Conservation (phyloP, 1,139 yeast species). For the Geotrichum europaeum region DNA sequence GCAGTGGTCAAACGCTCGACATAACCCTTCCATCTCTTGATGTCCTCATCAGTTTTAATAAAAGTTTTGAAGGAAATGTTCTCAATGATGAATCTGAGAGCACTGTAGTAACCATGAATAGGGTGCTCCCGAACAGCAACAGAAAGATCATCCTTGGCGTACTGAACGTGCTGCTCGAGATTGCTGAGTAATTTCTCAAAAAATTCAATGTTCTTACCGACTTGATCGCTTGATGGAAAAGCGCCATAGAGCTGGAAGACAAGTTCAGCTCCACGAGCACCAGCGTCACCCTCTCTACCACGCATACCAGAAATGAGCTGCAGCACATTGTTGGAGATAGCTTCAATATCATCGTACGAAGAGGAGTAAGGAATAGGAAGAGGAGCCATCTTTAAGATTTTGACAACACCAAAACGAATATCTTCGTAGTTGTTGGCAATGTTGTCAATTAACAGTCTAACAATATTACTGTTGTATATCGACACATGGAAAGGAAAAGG, state of each 20-base stretch:
- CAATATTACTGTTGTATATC: slow-evolving; percentile 39
- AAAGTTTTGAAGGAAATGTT: slow-evolving; percentile 20
- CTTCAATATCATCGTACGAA: slow-evolving; percentile 26
- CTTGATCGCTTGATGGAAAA: slow-evolving; percentile 20
- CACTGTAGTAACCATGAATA: slow-evolving; percentile 62
- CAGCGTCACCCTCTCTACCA: slow-evolving; percentile 77
- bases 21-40: slow-evolving; percentile 18
- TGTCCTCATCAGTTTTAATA: slow-evolving; percentile 9
- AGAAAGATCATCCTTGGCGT: slow-evolving; percentile 35
- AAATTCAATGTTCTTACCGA: slow-evolving; percentile 25
- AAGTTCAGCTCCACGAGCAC: slow-evolving; percentile 60
- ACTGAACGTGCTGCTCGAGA: slow-evolving; percentile 31
- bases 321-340: slow-evolving; percentile 38
- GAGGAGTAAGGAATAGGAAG: slow-evolving; percentile 29
- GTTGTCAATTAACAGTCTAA: slow-evolving; percentile 51
- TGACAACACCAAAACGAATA: slow-evolving; percentile 50
- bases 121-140: slow-evolving; percentile 43
- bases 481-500: slow-evolving; percentile 43
- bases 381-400: slow-evolving; percentile 48
- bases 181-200: slow-evolving; percentile 35
- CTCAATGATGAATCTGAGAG: slow-evolving; percentile 47
- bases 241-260: slow-evolving; percentile 30
- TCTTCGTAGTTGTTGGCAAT: slow-evolving; percentile 71
- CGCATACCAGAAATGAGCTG: slow-evolving; percentile 48
- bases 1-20: slow-evolving; percentile 27